A percentile compares a stretch with the other conserved stretches of the same genome.
Evolutionary conservation across 2,329 filamentous ascomycete species (phyloP).

Genomic region (Phyllosticta capitalensis): DNA sequence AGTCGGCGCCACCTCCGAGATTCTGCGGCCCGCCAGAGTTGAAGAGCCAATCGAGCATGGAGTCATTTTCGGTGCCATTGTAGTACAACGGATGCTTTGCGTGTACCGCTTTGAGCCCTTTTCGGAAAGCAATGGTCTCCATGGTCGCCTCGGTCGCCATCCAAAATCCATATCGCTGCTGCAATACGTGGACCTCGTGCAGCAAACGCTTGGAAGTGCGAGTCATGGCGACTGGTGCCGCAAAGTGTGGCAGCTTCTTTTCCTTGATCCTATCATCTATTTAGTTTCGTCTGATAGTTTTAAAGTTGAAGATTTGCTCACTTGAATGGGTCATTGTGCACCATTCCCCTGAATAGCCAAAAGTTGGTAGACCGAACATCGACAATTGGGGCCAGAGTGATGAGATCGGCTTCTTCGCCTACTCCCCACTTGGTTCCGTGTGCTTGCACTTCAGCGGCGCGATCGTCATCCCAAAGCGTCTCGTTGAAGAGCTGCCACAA

Average conservation of each 20-base stretch:
- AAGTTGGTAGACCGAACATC: conserved; percentile 83
- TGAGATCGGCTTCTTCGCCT: conserved; percentile 81
- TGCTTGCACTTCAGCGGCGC: conserved; percentile 55
- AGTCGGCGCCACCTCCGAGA: conserved; percentile 6
- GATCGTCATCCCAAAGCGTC: conserved; percentile 30
- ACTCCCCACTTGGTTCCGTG: conserved; percentile 83
- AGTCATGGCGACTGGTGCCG: conserved; percentile 57
- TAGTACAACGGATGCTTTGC: conserved; percentile 74
- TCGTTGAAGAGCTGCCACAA: conserved; percentile 32
- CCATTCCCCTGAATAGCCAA: conserved; percentile 37
- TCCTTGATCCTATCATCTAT: too few relatives aligned
- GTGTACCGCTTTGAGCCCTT: conserved; percentile 86
- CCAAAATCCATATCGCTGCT: conserved; percentile 78
- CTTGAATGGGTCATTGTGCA: conserved; percentile 50
- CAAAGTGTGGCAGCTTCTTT: conserved; percentile 46
- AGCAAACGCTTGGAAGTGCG: conserved; percentile 74
- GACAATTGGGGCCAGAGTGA: conserved; percentile 85
- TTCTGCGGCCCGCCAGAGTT: conserved; percentile 8
- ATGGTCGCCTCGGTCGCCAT: conserved; percentile 98
- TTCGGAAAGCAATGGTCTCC: conserved; percentile 73
- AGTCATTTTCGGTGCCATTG: conserved; percentile 6
- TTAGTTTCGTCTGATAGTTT: too few relatives aligned
- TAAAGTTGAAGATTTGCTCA: too few relatives aligned
- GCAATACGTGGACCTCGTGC: conserved; percentile 72
- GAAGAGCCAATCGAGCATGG: conserved; percentile 9